Evolutionary conservation across 2,329 filamentous ascomycete species (phyloP).

Genomic region (Exophiala mesophila): DNA sequence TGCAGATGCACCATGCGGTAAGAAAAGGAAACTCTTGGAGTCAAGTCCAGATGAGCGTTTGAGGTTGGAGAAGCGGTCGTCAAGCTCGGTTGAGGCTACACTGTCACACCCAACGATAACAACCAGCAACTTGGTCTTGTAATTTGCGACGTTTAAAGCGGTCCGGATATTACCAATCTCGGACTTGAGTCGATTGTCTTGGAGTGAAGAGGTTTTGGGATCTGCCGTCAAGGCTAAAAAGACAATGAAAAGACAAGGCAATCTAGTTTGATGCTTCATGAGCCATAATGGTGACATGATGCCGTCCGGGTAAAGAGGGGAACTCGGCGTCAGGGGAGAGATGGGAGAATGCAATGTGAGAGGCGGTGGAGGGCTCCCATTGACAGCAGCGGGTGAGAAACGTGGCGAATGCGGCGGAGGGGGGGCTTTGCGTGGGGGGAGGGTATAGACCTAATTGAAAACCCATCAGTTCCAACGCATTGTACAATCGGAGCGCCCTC

Average conservation of each 20-base stretch:
- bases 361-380: slow-evolving; percentile 43
- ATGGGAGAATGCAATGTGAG: slow-evolving; percentile 79
- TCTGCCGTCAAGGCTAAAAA: slow-evolving; percentile 76
- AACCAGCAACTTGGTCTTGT: slow-evolving; percentile 71
- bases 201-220: slow-evolving; percentile 65
- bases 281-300: slow-evolving; percentile 78
- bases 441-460: slow-evolving; percentile 49
- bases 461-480: no score
- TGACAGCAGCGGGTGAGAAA: slow-evolving; percentile 42
- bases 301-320: slow-evolving; percentile 82
- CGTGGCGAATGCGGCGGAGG: slow-evolving; percentile 50
- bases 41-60: slow-evolving; percentile 75
- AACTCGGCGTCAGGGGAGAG: slow-evolving; percentile 80
- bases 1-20: slow-evolving; percentile 67
- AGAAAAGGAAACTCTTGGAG: slow-evolving; percentile 77
- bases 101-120: slow-evolving; percentile 71
- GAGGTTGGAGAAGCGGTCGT: slow-evolving; percentile 74
- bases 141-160: slow-evolving; percentile 54
- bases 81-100: slow-evolving; percentile 56
- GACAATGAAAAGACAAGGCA: slow-evolving; percentile 74
- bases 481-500: no score
- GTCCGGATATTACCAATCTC: slow-evolving; percentile 76
- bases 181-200: slow-evolving; percentile 80
- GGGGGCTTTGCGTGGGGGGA: slow-evolving; percentile 60
- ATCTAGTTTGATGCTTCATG: slow-evolving; percentile 76